Evolutionary conservation across 257 asterid species (phyloP), one percentile per base, ranked within the genome.

Genomic region (Paulownia fortunei): DNA sequence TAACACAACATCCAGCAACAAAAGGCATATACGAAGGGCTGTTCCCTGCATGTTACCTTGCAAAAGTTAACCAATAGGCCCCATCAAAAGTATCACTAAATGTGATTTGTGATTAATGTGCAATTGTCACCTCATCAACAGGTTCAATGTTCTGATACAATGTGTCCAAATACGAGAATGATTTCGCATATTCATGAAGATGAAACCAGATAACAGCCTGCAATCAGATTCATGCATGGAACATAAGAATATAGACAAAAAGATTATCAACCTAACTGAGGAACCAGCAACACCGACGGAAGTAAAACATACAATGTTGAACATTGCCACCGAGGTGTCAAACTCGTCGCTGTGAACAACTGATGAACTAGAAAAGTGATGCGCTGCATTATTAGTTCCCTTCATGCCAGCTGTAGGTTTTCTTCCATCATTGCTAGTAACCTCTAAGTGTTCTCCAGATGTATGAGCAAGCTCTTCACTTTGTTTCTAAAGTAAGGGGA

Each of bases 161-260:
- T 23, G 84, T 62, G 68, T 94, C 96, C 92, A 94, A 85, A 79
- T 82, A 87, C 15, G 91, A 81, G 83, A 88, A 90, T 19, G 99
- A 83, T 80, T 82, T 91, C 21, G 88, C 82, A 84, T 92, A 89
- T 66, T 94, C 97, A 82, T 92, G 99, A 81, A 91, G 97, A 87
- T 89, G 92, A 84, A 87, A 94, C 98, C 97, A 92, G 73, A 84
- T 79, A 73, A 92, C 95, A 51, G 99, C 99, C 99, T 94, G 93
- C 83, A 85, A 65, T 65, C 46, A 82, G 74, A 79, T 73, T 34
- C 70, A 82, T 66, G 15, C 69, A 77, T 36, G 47, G 52, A 63
- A 56, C 39, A 68, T 72, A 80, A 23, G 68, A 73, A 76, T 37
- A 60, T 42, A 75, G 39, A 63, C 16, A 54, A 54, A 73, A 47